Evolutionary conservation across 2,329 filamentous ascomycete species (phyloP).

Genomic region (Myriosclerotinia curreyana): DNA sequence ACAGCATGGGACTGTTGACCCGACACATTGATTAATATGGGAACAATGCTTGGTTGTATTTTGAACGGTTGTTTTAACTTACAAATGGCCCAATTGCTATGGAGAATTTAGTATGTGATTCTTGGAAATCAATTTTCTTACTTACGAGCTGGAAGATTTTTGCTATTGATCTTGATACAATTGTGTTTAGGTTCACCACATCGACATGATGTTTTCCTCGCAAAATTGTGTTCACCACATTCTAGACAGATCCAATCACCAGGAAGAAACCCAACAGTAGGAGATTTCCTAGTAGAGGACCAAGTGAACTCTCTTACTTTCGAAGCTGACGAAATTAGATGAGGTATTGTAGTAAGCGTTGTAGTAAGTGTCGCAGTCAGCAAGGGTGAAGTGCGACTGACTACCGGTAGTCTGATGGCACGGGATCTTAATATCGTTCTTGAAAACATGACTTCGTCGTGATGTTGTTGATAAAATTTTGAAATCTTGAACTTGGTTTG

Average conservation of each 20-base stretch:
- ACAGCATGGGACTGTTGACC: conserved; percentile 58
- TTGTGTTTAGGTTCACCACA: neutral
- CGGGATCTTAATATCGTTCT: neutral
- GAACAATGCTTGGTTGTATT: neutral
- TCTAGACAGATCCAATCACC: neutral
- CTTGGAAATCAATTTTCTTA: neutral
- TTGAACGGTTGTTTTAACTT: conserved; percentile 28
- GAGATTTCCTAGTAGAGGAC: too few relatives aligned
- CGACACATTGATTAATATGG: neutral
- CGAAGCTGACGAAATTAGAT: neutral
- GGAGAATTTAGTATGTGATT: conserved; percentile 17
- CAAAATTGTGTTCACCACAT: neutral
- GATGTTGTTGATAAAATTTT: neutral
- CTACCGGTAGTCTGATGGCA: neutral
- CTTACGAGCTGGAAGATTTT: conserved; percentile 21
- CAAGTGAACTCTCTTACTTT: neutral
- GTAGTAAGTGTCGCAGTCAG: neutral
- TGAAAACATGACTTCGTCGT: neutral
- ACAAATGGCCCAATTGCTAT: conserved; percentile 63
- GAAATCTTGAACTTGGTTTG: neutral
- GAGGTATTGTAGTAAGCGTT: too few relatives aligned
- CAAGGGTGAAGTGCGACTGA: conserved; percentile 1
- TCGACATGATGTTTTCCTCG: neutral
- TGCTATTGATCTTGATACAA: neutral
- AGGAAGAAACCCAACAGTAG: neutral